Conservation (phyloP, 2,329 filamentous ascomycete genomes). For the Curvularia sp. region DNA sequence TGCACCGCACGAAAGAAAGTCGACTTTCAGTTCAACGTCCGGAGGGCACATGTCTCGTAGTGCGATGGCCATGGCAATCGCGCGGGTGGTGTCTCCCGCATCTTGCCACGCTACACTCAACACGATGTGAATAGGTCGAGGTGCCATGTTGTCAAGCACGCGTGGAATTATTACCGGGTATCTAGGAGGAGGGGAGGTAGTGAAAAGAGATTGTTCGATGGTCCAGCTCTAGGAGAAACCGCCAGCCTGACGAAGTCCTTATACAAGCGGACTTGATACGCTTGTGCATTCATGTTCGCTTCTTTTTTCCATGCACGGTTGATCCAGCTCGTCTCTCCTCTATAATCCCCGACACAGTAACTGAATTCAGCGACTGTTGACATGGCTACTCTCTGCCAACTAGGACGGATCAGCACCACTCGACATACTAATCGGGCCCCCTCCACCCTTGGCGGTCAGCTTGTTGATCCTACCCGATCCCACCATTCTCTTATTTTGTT, state of each 20-base stretch:
- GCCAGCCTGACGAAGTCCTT: background rate
- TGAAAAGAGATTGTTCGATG: background rate
- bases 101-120: conserved; percentile 46
- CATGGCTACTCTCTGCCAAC: background rate
- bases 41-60: conserved; percentile 40
- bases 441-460: background rate
- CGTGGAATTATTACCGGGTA: background rate
- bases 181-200: background rate
- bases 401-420: conserved; percentile 2
- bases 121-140: conserved; percentile 33
- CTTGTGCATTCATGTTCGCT: background rate
- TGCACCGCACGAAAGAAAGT: conserved; percentile 42
- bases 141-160: conserved; percentile 20
- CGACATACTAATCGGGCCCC: background rate
- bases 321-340: conserved; percentile 16
- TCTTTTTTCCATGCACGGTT: background rate
- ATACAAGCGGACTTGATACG: conserved; percentile 1
- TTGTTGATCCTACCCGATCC: background rate
- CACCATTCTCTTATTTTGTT: background rate
- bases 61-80: conserved; percentile 39
- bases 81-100: conserved; percentile 43
- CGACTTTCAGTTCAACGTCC: conserved; percentile 35
- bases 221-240: background rate
- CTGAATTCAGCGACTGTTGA: background rate
- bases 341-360: conserved; percentile 14